Percentiles rank a stretch among this genome's conserved stretches.
These are phyloP conservation scores for Maudiozyma humilis DNA, from an alignment of 1,139 yeast species.

Conservation along the genomic window DNA sequence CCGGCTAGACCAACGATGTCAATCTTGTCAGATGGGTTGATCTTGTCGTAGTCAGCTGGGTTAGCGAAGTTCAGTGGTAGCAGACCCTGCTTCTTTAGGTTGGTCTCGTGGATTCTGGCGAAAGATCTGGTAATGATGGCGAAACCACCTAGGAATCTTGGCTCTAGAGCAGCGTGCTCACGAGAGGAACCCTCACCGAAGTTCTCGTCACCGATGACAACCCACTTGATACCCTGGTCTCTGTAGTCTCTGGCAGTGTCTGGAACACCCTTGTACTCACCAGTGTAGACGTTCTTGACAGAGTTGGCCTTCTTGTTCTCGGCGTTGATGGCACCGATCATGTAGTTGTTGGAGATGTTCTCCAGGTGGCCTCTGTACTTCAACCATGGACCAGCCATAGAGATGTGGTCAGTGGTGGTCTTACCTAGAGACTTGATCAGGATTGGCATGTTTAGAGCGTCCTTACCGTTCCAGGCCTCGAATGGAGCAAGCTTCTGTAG, in stretches of 20 bases:
- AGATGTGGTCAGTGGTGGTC: constrained; percentile 98
- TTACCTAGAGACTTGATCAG: constrained; percentile 95
- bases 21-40: constrained; percentile 81
- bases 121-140: constrained; percentile 95
- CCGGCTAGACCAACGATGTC: constrained; percentile 79
- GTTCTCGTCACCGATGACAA: constrained; percentile 97
- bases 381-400: constrained; percentile 99
- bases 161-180: constrained; percentile 99
- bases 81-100: constrained; percentile 95
- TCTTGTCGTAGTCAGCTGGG: constrained; percentile 87
- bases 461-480: constrained; percentile 93
- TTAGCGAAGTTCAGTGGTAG: constrained; percentile 90
- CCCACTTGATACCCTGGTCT: constrained; percentile 89
- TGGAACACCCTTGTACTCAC: constrained; percentile 92
- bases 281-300: constrained; percentile 84
- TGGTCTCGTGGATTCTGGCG: constrained; percentile 94
- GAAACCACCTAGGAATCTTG: constrained; percentile 97
- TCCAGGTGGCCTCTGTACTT: constrained; percentile 99
- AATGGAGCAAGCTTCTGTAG: constrained; percentile 88
- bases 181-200: constrained; percentile 99
- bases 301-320: constrained; percentile 94
- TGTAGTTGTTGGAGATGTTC: constrained; percentile 96
- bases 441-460: constrained; percentile 80
- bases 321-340: constrained; percentile 98
- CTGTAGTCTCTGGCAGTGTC: constrained; percentile 93